Evolutionary conservation across 78 protist genomes (phyloP).

Genomic region (Mantamonas sphyraenae): DNA sequence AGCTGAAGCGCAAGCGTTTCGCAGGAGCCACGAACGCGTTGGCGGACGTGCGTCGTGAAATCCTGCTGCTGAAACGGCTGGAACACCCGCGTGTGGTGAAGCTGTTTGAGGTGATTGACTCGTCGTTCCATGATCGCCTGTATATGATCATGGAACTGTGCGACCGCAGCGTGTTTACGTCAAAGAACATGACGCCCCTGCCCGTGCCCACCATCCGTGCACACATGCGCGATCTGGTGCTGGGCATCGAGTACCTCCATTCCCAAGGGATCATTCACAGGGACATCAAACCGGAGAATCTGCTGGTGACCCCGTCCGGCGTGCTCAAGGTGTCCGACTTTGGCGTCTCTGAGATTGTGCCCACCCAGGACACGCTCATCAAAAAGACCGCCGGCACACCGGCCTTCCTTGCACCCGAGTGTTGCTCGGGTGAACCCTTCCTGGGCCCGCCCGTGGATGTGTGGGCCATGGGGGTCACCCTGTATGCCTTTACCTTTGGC

Average conservation of each 20-base stretch:
- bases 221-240: conserved; percentile 6
- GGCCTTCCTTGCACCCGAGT: conserved; percentile 67
- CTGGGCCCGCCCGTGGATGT: conserved; percentile 27
- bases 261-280: neutral
- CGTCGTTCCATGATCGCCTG: neutral
- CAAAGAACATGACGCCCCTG: neutral
- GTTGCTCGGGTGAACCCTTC: neutral
- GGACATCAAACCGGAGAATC: too few species aligned
- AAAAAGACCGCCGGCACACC: conserved; percentile 44
- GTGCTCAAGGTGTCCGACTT: conserved; percentile 17
- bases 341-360: conserved; percentile 29
- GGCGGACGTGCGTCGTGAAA: neutral
- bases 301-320: too few species aligned
- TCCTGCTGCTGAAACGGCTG: neutral
- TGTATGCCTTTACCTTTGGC: conserved; percentile 24
- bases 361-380: conserved; percentile 7
- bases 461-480: conserved; percentile 53
- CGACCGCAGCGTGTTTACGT: neutral
- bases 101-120: neutral
- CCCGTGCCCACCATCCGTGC: neutral
- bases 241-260: conserved; percentile 33
- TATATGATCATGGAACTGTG: neutral
- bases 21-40: neutral
- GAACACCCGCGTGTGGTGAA: neutral
- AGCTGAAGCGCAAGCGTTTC: neutral